phyloP scores from a whole-genome alignment of 2,329 filamentous ascomycete genomes.

The Sclerotinia glacialis region DNA sequence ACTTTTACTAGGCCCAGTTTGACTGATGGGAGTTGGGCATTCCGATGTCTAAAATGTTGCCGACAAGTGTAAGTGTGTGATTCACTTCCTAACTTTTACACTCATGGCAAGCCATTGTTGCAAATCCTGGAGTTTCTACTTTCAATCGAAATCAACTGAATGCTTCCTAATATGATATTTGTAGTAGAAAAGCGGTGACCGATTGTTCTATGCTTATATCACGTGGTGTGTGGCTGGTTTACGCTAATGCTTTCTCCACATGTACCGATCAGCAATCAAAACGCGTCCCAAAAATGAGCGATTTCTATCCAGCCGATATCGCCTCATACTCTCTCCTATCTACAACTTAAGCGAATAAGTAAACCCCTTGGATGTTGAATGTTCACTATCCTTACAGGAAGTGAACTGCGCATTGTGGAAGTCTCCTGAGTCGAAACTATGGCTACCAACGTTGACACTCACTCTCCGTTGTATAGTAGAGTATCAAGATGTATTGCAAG shows the following conservation, averaged over 20 bases:
- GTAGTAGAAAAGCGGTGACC: too few species aligned
- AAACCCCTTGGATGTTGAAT: neutral
- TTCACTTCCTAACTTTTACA: too few species aligned
- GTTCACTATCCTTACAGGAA: neutral
- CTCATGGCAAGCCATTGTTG: too few species aligned
- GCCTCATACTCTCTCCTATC: neutral
- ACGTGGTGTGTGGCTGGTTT: neutral
- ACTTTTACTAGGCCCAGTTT: neutral
- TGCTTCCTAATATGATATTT: too few species aligned
- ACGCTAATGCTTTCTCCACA: neutral
- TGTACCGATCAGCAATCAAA: neutral
- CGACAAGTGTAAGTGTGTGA: neutral
- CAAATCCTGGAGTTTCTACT: too few species aligned
- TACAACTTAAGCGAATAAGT: neutral
- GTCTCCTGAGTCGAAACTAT: neutral
- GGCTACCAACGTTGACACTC: neutral
- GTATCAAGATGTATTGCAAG: slow-evolving; percentile 19
- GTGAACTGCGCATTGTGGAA: neutral
- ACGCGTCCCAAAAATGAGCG: neutral
- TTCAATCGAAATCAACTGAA: too few species aligned
- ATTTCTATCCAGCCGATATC: neutral
- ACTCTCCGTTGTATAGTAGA: slow-evolving; percentile 12
- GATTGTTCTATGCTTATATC: neutral
- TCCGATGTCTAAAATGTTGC: neutral
- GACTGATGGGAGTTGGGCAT: neutral